Base-by-base conservation (phyloP, 441 rosid species). In the Pelargonium cotyledonis region DNA sequence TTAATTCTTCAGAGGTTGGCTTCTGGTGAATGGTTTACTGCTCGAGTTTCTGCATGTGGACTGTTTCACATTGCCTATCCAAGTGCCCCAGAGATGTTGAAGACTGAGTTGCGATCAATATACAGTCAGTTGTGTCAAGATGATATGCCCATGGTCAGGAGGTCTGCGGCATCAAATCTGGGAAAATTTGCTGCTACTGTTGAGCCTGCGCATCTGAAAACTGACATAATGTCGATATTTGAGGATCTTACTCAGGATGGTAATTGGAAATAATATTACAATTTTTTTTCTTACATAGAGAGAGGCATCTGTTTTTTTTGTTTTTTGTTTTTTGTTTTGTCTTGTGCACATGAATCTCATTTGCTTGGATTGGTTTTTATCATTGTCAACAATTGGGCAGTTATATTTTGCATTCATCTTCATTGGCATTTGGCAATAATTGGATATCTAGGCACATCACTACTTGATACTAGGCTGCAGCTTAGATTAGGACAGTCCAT, bases 121-220 rank as follows among this genome's bases (percentile, higher is more conserved):
- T 94, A 91, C 77, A 70, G 82, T 73, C 97, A 85, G 69, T 75
- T 91, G 67, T 94, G 99, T 74, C 94, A 87, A 82, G 96, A 94
- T 84, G 97, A 94, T 78, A 91, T 94, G 97, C 97, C 98, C 23
- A 94, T 91, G 98, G 97, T 94, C 73, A 83, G 99, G 68, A 91
- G 97, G 76, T 89, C 97, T 78, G 97, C 96, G 66, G 95, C 96
- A 1, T 81, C 97, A 65, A 91, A 91, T 80, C 81, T 94, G n/a
- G 93, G 97, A 62, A 91, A 91, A 70, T 91, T 91, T 87, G 99
- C 97, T 80, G 89, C 96, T n/a, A 89, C 95, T 58, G 87, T 94
- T 72, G 99, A 94, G 77, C 69, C 92, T 10, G 71, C 84, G 73
- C 83, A 80, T 80, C 78, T 94, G 87, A 94, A 83, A 72, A 44